Conservation (phyloP, 176 grass and related monocot species). For the Otatea glauca region DNA sequence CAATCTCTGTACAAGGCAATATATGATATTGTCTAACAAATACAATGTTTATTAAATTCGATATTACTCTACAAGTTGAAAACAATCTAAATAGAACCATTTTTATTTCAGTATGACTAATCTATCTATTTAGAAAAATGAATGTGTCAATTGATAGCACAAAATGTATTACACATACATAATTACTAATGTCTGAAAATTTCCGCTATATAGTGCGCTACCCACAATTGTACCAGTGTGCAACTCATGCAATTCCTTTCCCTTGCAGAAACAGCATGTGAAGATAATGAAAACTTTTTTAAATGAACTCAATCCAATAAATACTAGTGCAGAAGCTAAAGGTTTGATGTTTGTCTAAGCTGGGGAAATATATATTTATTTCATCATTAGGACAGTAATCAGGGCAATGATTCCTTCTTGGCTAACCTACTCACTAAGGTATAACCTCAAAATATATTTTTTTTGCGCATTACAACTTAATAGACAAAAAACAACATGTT, state of each 20-base stretch:
- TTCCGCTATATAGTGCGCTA: slow-evolving; percentile 5
- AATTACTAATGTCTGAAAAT: slow-evolving; percentile 9
- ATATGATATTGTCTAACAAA: no score
- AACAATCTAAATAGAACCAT: background rate
- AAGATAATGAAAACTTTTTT: slow-evolving; percentile 25
- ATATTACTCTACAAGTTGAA: background rate
- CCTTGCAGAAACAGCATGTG: slow-evolving; percentile 19
- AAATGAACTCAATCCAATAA: slow-evolving; percentile 9
- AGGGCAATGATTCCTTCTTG: slow-evolving; percentile 8
- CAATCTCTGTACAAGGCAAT: no score
- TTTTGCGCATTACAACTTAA: slow-evolving; percentile 13
- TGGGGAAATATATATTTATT: slow-evolving; percentile 5
- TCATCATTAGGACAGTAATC: slow-evolving; percentile 2
- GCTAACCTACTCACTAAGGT: slow-evolving; percentile 8
- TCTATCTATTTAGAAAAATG: slow-evolving; percentile 3
- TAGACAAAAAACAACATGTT: slow-evolving; percentile 13
- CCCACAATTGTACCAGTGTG: slow-evolving; percentile 3
- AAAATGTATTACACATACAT: background rate
- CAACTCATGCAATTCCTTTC: slow-evolving; percentile 23
- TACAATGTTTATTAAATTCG: background rate
- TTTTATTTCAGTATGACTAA: slow-evolving; percentile 12
- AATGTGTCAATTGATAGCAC: background rate
- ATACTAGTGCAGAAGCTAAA: slow-evolving; percentile 36
- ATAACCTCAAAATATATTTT: background rate
- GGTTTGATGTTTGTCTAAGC: slow-evolving; percentile 11